Evolutionary conservation across 2,329 filamentous ascomycete genomes (phyloP).

Genomic region (Aspergillus nomiae): DNA sequence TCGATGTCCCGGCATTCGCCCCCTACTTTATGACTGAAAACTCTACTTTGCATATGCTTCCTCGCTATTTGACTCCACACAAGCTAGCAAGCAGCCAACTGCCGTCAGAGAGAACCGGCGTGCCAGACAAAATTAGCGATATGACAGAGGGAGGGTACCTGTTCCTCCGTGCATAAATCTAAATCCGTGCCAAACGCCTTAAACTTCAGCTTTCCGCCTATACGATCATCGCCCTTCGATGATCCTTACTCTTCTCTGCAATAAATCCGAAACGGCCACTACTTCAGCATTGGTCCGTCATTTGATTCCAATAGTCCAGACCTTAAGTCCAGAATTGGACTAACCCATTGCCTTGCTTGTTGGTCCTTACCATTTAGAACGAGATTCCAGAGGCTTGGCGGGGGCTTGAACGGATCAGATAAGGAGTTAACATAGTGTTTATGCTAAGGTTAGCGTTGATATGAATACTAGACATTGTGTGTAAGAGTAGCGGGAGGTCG

Average conservation of each 20-base stretch:
- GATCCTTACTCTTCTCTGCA: constrained; percentile 2
- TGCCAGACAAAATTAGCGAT: not conserved
- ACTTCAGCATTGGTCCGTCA: not conserved
- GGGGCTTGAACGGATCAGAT: not conserved
- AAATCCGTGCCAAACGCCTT: not conserved
- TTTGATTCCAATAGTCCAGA: not conserved
- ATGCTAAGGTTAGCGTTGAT: not conserved
- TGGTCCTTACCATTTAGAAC: not conserved
- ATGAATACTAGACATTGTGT: no score
- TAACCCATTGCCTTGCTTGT: not conserved
- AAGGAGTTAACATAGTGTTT: not conserved
- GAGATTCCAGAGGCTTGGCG: not conserved
- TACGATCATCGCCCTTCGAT: not conserved
- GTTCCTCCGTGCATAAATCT: not conserved
- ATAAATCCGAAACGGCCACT: not conserved
- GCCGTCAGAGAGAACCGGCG: not conserved
- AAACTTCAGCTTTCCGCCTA: not conserved
- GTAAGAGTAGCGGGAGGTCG: not conserved
- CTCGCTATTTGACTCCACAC: not conserved
- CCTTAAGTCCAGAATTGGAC: not conserved
- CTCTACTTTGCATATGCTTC: constrained; percentile 1
- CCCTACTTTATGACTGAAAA: not conserved
- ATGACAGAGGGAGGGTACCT: not conserved
- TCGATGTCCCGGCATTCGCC: no score
- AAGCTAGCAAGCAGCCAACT: not conserved